phyloP scores from a whole-genome alignment of 495 filamentous ascomycete species.

The Neurospora sp. region DNA sequence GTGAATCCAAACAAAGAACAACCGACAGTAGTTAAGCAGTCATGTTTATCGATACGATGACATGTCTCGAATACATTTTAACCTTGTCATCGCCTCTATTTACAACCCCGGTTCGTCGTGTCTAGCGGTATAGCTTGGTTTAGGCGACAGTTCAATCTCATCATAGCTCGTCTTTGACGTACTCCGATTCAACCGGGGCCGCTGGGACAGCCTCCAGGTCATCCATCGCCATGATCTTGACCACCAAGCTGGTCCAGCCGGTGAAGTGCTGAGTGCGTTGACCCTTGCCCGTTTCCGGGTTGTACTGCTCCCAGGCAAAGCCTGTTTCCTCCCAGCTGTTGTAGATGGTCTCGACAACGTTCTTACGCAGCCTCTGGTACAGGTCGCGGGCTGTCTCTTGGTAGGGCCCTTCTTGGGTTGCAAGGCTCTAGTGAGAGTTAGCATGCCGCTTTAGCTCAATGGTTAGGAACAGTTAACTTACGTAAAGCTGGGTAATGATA shows the following conservation, averaged over 20 bases:
- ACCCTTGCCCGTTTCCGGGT: slow-evolving; percentile 81
- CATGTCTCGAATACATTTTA: background rate
- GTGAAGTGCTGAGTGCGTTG: slow-evolving; percentile 97
- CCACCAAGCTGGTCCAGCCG: slow-evolving; percentile 94
- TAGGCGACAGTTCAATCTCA: background rate
- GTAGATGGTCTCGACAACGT: slow-evolving; percentile 84
- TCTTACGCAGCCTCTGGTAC: slow-evolving; percentile 67
- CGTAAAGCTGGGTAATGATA: slow-evolving; percentile 69
- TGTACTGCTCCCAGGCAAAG: slow-evolving; percentile 99
- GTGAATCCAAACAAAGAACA: background rate
- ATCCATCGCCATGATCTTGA: slow-evolving; percentile 91
- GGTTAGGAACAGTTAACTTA: slow-evolving; percentile 35
- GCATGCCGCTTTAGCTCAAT: background rate
- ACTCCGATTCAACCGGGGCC: background rate
- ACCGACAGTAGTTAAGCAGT: background rate
- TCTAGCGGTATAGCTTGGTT: background rate
- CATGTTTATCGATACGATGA: background rate
- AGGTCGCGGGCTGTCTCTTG: slow-evolving; percentile 57
- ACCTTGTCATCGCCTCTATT: background rate
- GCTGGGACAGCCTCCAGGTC: slow-evolving; percentile 14
- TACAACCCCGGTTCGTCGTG: background rate
- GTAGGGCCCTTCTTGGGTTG: slow-evolving; percentile 53
- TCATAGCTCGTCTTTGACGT: background rate
- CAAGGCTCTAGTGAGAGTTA: slow-evolving; percentile 39
- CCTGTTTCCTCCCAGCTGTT: slow-evolving; percentile 80